Conservation (phyloP, 202 grass and related monocot species). For the Setaria italica region DNA sequence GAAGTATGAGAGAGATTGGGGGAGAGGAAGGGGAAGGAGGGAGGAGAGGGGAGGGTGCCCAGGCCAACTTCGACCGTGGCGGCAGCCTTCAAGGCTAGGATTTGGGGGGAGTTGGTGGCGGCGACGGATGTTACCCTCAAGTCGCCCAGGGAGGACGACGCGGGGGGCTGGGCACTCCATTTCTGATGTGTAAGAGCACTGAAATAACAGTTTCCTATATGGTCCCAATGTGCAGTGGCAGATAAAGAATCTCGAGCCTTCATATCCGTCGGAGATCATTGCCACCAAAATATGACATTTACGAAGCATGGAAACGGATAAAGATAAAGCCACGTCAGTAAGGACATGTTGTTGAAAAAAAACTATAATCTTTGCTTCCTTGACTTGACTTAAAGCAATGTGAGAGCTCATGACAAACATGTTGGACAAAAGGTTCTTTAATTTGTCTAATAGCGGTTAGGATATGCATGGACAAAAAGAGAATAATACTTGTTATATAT, state of each 20-base stretch:
- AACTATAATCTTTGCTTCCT: slow-evolving; percentile 18
- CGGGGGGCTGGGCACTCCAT: no score
- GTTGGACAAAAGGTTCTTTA: not conserved
- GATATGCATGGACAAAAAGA: slow-evolving; percentile 30
- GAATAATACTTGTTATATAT: not conserved
- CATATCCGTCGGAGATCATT: no score
- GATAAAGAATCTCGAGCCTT: no score
- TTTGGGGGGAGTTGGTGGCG: no score
- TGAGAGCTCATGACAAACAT: not conserved
- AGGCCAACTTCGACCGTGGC: no score
- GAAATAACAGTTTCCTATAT: not conserved
- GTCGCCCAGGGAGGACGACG: no score
- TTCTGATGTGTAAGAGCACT: not conserved
- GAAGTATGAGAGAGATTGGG: no score
- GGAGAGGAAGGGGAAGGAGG: no score
- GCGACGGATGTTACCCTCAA: no score
- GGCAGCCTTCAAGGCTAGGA: no score
- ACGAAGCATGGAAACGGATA: not conserved
- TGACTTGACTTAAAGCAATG: not conserved
- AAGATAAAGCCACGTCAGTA: not conserved
- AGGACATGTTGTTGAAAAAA: not conserved
- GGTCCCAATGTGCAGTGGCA: no score
- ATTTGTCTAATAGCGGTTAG: not conserved
- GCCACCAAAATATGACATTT: not conserved
- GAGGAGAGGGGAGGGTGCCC: no score